Conservation (phyloP, 164 flowering plant species). For the Liquidambar formosana region DNA sequence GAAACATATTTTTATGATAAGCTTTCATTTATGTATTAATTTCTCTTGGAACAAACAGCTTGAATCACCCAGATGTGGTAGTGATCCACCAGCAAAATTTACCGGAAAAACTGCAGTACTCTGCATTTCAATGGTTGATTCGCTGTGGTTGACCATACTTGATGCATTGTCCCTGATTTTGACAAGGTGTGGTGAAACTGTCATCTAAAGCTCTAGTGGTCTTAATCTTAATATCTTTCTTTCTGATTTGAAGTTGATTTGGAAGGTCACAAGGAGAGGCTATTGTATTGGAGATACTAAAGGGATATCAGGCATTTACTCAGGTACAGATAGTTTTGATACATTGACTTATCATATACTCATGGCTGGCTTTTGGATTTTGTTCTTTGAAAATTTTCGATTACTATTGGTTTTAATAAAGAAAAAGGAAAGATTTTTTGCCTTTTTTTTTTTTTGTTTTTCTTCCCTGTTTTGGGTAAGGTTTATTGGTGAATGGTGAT, state of each 20-base stretch:
- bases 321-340: constrained; percentile 56
- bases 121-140: constrained; percentile 91
- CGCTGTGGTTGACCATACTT: constrained; percentile 91
- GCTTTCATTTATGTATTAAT: neutral
- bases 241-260: constrained; percentile 18
- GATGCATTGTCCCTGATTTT: constrained; percentile 92
- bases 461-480: too few species aligned
- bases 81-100: constrained; percentile 52
- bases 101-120: constrained; percentile 77
- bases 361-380: too few species aligned
- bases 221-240: neutral
- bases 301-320: constrained; percentile 98
- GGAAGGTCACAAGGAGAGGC: constrained; percentile 99
- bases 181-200: constrained; percentile 52
- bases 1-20: neutral
- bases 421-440: neutral
- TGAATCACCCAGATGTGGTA: constrained; percentile 87
- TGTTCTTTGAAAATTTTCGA: too few species aligned
- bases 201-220: neutral
- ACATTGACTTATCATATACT: neutral
- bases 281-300: constrained; percentile 86
- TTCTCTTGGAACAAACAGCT: constrained; percentile 49
- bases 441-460: neutral
- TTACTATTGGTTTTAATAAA: neutral
- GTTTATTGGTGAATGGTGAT: too few species aligned